Conservation (phyloP, 1,284 basidiomycete species). For the Rhizoctonia solani region DNA sequence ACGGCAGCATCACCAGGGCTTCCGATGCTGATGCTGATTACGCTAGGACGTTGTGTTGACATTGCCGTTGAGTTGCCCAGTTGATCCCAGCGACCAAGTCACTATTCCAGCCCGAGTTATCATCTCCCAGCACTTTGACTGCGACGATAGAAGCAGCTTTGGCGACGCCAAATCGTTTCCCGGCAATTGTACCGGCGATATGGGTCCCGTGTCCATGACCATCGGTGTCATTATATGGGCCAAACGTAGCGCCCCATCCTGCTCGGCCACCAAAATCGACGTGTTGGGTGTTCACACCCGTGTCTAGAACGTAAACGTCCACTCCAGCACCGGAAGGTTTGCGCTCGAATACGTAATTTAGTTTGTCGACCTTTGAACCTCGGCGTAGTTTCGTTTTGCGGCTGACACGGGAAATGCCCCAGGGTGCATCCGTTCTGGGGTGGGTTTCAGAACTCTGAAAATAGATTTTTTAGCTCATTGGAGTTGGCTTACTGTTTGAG, state of each 20-base stretch:
- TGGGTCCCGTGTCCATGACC: conserved; percentile 37
- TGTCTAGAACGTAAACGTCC: conserved; percentile 54
- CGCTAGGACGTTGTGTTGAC: conserved; percentile 33
- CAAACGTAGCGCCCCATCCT: conserved; percentile 57
- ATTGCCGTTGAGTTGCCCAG: conserved; percentile 26
- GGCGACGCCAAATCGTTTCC: conserved; percentile 86
- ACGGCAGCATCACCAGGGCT: conserved; percentile 28
- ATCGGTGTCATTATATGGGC: conserved; percentile 48
- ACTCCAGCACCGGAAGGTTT: conserved; percentile 53
- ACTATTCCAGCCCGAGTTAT: conserved; percentile 92
- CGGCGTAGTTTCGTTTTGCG: background rate
- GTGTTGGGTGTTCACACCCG: conserved; percentile 60
- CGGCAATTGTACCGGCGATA: conserved; percentile 50
- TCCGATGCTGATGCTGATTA: conserved; percentile 37
- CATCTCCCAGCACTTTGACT: conserved; percentile 95
- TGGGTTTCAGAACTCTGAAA: background rate
- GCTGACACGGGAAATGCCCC: conserved; percentile 26
- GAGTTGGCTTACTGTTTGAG: background rate
- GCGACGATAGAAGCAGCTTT: conserved; percentile 92
- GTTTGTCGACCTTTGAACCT: background rate
- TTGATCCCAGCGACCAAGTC: conserved; percentile 38
- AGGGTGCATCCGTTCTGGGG: conserved; percentile 16
- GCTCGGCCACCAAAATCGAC: conserved; percentile 62
- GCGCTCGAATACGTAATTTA: conserved; percentile 4
- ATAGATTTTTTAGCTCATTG: background rate